Conservation (phyloP, 1,139 yeast species). For the Taphrina betulina region DNA sequence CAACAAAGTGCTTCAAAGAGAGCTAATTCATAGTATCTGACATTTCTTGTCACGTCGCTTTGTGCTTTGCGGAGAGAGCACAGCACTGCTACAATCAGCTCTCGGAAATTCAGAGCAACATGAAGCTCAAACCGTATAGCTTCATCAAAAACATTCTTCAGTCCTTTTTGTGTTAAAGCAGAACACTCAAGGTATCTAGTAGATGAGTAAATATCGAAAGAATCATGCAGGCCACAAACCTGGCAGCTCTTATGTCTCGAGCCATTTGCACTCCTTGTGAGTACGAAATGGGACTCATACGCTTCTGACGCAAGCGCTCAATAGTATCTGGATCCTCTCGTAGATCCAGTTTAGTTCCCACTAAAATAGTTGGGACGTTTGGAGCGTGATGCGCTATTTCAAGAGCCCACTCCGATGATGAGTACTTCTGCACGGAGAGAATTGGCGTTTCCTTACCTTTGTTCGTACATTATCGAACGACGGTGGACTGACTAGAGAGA, state of each 20-base stretch:
- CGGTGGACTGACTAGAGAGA: slow-evolving; percentile 78
- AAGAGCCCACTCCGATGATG: slow-evolving; percentile 61
- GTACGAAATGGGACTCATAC: slow-evolving; percentile 60
- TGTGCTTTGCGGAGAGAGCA: slow-evolving; percentile 32
- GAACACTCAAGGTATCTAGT: slow-evolving; percentile 73
- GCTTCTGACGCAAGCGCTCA: slow-evolving; percentile 66
- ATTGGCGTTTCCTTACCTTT: slow-evolving; percentile 40
- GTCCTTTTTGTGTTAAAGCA: slow-evolving; percentile 84
- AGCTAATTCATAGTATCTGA: slow-evolving; percentile 41
- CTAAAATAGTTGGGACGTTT: slow-evolving; percentile 69
- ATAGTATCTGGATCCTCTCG: slow-evolving; percentile 76
- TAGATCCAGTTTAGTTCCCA: slow-evolving; percentile 84
- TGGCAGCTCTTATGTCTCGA: slow-evolving; percentile 68
- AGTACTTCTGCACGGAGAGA: background rate
- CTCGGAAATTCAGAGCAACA: background rate
- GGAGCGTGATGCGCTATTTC: slow-evolving; percentile 86
- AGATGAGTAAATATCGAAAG: background rate
- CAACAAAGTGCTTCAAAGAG: background rate
- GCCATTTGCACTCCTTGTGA: slow-evolving; percentile 69
- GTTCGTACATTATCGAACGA: slow-evolving; percentile 67
- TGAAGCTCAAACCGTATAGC: slow-evolving; percentile 66
- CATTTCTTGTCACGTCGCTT: slow-evolving; percentile 46
- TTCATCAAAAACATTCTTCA: slow-evolving; percentile 67
- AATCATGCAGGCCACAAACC: slow-evolving; percentile 39
- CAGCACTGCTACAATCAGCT: slow-evolving; percentile 15